Evolutionary conservation across 2,329 filamentous ascomycete species (phyloP).

Genomic region (Monosporascus sp.): DNA sequence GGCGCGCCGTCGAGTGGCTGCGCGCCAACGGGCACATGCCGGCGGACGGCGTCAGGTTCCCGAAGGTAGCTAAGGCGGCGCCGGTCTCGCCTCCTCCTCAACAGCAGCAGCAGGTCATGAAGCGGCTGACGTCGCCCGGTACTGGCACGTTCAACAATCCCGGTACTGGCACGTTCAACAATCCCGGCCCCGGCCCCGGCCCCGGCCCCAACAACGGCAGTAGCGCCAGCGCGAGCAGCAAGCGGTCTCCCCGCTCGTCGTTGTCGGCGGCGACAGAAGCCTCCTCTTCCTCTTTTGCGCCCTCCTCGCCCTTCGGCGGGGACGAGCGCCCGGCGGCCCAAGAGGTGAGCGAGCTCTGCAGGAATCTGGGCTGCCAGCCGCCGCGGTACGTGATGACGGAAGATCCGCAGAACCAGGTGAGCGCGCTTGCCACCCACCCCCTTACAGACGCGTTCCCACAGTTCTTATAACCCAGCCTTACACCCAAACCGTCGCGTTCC

Average conservation of each 20-base stretch:
- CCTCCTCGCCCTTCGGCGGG: slow-evolving; percentile 12
- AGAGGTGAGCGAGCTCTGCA: slow-evolving; percentile 28
- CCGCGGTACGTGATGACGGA: slow-evolving; percentile 30
- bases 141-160: background rate
- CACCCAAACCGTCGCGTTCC: background rate
- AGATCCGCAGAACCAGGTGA: slow-evolving; percentile 6
- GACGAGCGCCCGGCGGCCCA: slow-evolving; percentile 11
- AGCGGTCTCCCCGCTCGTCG: background rate
- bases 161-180: background rate
- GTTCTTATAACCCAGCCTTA: background rate
- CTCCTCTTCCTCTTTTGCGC: background rate
- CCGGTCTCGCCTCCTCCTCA: background rate
- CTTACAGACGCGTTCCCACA: background rate
- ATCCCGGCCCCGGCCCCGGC: background rate
- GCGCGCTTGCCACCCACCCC: background rate
- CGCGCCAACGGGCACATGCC: slow-evolving; percentile 23
- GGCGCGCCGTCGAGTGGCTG: slow-evolving; percentile 39
- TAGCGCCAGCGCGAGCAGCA: background rate
- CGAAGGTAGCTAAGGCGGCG: background rate
- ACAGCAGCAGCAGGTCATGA: background rate
- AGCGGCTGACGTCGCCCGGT: background rate
- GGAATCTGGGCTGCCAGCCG: slow-evolving; percentile 22
- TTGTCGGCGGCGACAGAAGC: no score
- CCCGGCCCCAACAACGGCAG: background rate
- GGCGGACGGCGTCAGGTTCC: slow-evolving; percentile 6